A percentile compares a stretch with the other conserved stretches of the same genome.
Conservation (phyloP, 768 basidiomycete species). For the Suillus variegatus region DNA sequence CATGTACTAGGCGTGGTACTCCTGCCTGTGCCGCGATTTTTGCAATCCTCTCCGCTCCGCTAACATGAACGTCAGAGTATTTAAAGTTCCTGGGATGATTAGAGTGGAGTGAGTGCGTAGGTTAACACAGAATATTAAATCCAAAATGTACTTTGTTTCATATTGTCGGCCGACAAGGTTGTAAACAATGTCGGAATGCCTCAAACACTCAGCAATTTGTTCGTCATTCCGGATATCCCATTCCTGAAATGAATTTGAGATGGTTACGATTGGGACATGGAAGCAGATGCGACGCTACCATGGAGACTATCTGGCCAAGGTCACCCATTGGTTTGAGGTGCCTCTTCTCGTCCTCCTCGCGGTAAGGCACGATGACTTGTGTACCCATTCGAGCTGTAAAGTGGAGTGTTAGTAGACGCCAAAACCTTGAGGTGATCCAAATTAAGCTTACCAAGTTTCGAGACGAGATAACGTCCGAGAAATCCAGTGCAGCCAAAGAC, state of each 20-base stretch:
- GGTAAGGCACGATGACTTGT: constrained; percentile 92
- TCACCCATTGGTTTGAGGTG: constrained; percentile 94
- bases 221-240: constrained; percentile 92
- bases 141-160: constrained; percentile 79
- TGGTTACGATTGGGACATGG: not conserved
- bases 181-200: constrained; percentile 95
- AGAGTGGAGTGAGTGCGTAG: constrained; percentile 12
- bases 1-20: constrained; percentile 85
- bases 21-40: constrained; percentile 73
- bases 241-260: constrained; percentile 56
- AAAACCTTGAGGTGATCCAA: constrained; percentile 4
- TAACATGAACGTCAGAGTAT: constrained; percentile 77
- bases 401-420: constrained; percentile 8
- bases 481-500: constrained; percentile 98
- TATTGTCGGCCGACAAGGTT: constrained; percentile 94
- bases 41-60: constrained; percentile 85
- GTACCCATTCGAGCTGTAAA: constrained; percentile 81
- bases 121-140: constrained; percentile 13
- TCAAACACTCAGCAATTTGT: constrained; percentile 90
- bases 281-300: constrained; percentile 54
- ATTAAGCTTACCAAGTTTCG: constrained; percentile 76
- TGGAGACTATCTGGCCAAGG: constrained; percentile 91
- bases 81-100: constrained; percentile 75
- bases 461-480: constrained; percentile 90
- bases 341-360: constrained; percentile 91